phyloP scores from a whole-genome alignment of 1,284 basidiomycete species.

The Trichosporon asahii region DNA sequence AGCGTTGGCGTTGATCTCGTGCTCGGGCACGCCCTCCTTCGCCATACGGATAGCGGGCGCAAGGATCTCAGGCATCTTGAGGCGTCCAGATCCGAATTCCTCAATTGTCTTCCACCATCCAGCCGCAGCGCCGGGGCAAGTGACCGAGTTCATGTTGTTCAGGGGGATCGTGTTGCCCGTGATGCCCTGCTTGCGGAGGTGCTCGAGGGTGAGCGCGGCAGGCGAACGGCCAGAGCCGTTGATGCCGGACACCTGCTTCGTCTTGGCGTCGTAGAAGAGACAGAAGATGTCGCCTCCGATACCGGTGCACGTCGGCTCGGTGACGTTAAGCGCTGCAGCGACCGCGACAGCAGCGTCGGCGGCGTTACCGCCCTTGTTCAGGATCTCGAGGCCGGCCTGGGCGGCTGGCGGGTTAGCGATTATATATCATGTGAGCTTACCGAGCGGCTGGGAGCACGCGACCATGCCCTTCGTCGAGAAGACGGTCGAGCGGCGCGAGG shows the following conservation, averaged over 20 bases:
- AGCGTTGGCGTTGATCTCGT: slow-evolving; percentile 67
- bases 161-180: slow-evolving; percentile 64
- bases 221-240: slow-evolving; percentile 72
- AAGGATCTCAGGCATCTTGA: slow-evolving; percentile 76
- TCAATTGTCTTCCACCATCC: slow-evolving; percentile 89
- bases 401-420: slow-evolving; percentile 54
- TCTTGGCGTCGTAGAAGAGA: slow-evolving; percentile 79
- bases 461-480: slow-evolving; percentile 79
- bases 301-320: slow-evolving; percentile 59
- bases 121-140: slow-evolving; percentile 88
- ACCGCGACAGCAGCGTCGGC: slow-evolving; percentile 74
- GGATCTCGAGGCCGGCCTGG: slow-evolving; percentile 77
- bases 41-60: slow-evolving; percentile 80
- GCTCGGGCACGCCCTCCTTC: slow-evolving; percentile 63
- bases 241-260: slow-evolving; percentile 64
- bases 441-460: slow-evolving; percentile 80
- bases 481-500: slow-evolving; percentile 31
- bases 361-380: slow-evolving; percentile 84
- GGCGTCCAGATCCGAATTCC: slow-evolving; percentile 74
- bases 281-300: slow-evolving; percentile 72
- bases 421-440: neutral
- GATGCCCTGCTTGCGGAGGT: slow-evolving; percentile 68
- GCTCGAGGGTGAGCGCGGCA: slow-evolving; percentile 69
- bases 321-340: slow-evolving; percentile 80
- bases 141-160: slow-evolving; percentile 78